Percentiles rank a stretch among this genome's conserved stretches.
Conservation (phyloP, 495 filamentous ascomycete genomes). For the Hypoxylon fragiforme region DNA sequence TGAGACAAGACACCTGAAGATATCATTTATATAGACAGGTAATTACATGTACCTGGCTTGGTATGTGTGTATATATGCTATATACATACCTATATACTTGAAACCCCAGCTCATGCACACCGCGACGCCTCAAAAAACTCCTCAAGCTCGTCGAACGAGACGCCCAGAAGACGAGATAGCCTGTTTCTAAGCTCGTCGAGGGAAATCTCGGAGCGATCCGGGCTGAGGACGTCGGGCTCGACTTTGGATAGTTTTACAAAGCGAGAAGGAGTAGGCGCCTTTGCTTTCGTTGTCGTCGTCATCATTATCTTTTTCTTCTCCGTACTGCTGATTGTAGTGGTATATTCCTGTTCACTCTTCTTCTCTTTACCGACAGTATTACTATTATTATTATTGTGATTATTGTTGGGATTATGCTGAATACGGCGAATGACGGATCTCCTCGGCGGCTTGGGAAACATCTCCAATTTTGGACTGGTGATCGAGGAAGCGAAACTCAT, state of each 20-base stretch:
- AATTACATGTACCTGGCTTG: no score
- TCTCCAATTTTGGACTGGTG: slow-evolving; percentile 6
- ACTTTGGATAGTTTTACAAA: not conserved
- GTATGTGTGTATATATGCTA: no score
- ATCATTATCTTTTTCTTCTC: not conserved
- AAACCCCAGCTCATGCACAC: slow-evolving; percentile 23
- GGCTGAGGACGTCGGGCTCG: not conserved
- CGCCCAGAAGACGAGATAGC: slow-evolving; percentile 31
- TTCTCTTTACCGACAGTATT: not conserved
- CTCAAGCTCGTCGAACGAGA: slow-evolving; percentile 34
- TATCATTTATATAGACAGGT: no score
- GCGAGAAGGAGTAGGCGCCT: not conserved
- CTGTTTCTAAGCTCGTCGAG: slow-evolving; percentile 33
- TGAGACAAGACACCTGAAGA: no score
- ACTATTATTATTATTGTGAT: not conserved
- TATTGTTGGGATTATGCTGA: not conserved
- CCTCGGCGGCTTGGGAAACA: slow-evolving; percentile 24
- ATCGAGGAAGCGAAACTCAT: not conserved
- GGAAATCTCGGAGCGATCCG: slow-evolving; percentile 30
- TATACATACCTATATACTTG: no score
- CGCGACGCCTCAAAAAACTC: slow-evolving; percentile 26
- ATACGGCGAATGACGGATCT: no score
- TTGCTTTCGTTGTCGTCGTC: not conserved
- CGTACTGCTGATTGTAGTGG: no score
- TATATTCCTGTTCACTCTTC: no score